phyloP scores from a whole-genome alignment of 306 rosid species.

The Vigna trinervia region DNA sequence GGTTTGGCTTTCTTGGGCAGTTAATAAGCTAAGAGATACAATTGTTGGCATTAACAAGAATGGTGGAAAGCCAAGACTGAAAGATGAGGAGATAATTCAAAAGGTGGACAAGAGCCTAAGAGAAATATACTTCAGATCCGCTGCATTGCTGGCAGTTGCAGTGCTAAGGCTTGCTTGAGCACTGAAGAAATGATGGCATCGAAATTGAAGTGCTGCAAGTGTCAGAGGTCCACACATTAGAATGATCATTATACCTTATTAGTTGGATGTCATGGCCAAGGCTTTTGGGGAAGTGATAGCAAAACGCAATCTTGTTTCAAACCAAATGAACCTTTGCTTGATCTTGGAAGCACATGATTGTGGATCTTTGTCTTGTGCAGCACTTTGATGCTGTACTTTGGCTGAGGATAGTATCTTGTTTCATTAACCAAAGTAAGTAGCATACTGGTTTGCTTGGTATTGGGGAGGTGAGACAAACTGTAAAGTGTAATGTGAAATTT shows the following conservation, averaged over 20 bases:
- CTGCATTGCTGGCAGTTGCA: constrained; percentile 72
- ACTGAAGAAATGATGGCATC: neutral
- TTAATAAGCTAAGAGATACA: constrained; percentile 71
- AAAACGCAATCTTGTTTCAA: constrained; percentile 30
- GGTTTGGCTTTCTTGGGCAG: constrained; percentile 90
- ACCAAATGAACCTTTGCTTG: constrained; percentile 21
- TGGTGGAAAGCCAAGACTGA: constrained; percentile 58
- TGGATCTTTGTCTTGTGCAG: constrained; percentile 37
- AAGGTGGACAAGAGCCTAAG: constrained; percentile 66
- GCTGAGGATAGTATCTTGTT: constrained; percentile 9
- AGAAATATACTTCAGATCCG: constrained; percentile 81
- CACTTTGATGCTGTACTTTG: constrained; percentile 17
- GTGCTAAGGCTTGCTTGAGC: constrained; percentile 77
- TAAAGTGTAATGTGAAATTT: constrained; percentile 39
- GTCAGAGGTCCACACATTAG: neutral
- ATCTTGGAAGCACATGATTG: constrained; percentile 27
- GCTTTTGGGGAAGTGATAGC: constrained; percentile 40
- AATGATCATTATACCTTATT: constrained; percentile 3
- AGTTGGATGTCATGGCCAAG: constrained; percentile 18
- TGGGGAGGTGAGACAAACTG: constrained; percentile 29
- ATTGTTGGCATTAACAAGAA: constrained; percentile 63
- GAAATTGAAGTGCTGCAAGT: constrained; percentile 35
- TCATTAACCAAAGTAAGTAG: constrained; percentile 34
- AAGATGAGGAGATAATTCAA: constrained; percentile 68
- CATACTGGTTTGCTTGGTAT: constrained; percentile 23